phyloP scores from a whole-genome alignment of 208 protist species.

The Crithidia sp. region DNA sequence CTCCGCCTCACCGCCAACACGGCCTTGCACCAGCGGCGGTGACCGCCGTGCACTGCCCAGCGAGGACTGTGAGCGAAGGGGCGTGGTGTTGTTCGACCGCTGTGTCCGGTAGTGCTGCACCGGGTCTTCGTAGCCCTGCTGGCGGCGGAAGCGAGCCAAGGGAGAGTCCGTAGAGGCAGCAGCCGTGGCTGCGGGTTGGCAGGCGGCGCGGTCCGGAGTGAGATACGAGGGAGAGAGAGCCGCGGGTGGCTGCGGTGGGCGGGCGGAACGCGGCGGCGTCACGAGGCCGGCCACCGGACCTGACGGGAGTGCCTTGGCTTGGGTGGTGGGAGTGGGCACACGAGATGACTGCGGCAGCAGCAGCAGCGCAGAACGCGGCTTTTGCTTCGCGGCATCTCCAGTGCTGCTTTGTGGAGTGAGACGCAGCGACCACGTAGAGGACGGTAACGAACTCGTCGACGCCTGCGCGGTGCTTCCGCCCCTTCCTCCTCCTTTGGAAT shows the following conservation, averaged over 20 bases:
- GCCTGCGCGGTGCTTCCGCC: too few relatives aligned
- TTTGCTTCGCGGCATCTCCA: too few relatives aligned
- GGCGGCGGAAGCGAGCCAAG: slow-evolving; percentile 16
- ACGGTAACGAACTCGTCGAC: too few relatives aligned
- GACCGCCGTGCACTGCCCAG: neutral
- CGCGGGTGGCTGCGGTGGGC: neutral
- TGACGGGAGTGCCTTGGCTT: neutral
- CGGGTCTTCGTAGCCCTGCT: slow-evolving; percentile 15
- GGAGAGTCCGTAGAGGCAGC: slow-evolving; percentile 8
- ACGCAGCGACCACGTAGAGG: too few relatives aligned
- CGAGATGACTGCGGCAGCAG: neutral
- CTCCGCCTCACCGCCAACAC: too few relatives aligned
- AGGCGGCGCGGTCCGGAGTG: neutral
- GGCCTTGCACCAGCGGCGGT: neutral
- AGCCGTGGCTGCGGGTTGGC: neutral
- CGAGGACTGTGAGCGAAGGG: neutral
- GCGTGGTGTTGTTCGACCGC: neutral
- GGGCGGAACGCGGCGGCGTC: neutral
- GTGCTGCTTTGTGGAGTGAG: too few relatives aligned
- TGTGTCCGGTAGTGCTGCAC: neutral
- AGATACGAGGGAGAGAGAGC: neutral
- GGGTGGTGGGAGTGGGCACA: too few relatives aligned
- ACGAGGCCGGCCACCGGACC: neutral
- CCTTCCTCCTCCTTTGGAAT: too few relatives aligned
- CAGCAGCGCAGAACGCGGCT: neutral